These are phyloP conservation scores for Zygoascus tannicola DNA, from an alignment of 805 yeast species.

Conservation along the genomic window DNA sequence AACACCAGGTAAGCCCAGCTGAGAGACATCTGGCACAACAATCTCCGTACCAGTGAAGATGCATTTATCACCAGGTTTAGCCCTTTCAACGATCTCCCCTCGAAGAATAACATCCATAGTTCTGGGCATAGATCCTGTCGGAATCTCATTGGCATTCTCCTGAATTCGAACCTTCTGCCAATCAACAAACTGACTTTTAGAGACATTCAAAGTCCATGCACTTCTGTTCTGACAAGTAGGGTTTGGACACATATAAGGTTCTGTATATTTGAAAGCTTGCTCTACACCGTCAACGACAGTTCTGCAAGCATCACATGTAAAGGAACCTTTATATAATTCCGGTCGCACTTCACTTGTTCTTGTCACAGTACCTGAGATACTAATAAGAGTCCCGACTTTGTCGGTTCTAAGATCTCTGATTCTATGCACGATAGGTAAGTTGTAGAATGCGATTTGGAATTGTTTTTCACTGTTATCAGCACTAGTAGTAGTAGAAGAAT, in stretches of 20 bases:
- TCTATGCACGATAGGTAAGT: constrained; percentile 70
- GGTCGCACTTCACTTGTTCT: constrained; percentile 96
- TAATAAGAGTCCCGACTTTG: constrained; percentile 72
- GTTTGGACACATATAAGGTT: constrained; percentile 85
- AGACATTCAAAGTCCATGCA: constrained; percentile 72
- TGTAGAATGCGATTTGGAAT: constrained; percentile 85
- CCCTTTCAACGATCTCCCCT: constrained; percentile 91
- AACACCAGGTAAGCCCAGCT: constrained; percentile 89
- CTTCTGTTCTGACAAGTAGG: constrained; percentile 82
- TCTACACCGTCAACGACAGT: constrained; percentile 83
- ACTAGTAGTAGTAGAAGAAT: constrained; percentile 25
- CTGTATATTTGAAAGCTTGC: constrained; percentile 87
- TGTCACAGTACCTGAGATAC: constrained; percentile 91
- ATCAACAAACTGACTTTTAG: constrained; percentile 81
- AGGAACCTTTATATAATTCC: constrained; percentile 76
- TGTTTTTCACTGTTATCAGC: constrained; percentile 53
- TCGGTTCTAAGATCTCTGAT: constrained; percentile 88
- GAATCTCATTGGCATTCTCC: constrained; percentile 93
- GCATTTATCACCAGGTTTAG: constrained; percentile 96
- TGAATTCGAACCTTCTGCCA: constrained; percentile 96
- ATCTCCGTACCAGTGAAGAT: constrained; percentile 90
- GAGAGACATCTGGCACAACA: constrained; percentile 90
- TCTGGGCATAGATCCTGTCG: constrained; percentile 98
- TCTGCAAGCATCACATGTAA: constrained; percentile 81
- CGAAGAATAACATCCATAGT: constrained; percentile 85